Conservation (phyloP, 345 rosid species). For the Sisymbrium altissimum region DNA sequence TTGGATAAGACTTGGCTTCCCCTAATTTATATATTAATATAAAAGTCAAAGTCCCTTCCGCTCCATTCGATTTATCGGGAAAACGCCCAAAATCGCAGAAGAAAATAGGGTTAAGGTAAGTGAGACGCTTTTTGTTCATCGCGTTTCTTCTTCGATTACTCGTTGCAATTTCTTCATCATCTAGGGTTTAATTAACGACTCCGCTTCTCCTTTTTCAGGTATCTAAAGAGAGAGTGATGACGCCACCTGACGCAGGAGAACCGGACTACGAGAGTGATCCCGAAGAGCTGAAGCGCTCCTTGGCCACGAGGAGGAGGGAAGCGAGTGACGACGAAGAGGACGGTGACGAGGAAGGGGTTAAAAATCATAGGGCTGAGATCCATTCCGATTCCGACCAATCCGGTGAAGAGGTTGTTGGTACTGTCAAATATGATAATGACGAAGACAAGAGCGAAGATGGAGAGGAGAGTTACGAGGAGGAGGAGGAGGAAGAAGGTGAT, state of each 20-base stretch:
- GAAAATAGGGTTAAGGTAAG: slow-evolving; percentile 16
- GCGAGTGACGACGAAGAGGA: slow-evolving; percentile 84
- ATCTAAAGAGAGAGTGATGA: slow-evolving; percentile 29
- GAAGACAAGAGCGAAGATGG: slow-evolving; percentile 33
- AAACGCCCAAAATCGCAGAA: slow-evolving; percentile 4
- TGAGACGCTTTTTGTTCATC: neutral
- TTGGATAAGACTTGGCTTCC: neutral
- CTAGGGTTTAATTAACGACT: neutral
- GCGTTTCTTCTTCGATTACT: neutral
- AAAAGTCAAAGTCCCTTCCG: neutral
- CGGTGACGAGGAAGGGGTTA: neutral
- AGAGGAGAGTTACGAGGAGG: slow-evolving; percentile 39
- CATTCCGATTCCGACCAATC: slow-evolving; percentile 75
- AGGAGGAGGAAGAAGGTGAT: slow-evolving; percentile 34
- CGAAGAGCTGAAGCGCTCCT: slow-evolving; percentile 69
- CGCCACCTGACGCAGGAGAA: slow-evolving; percentile 48
- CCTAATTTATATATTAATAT: neutral
- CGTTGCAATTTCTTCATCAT: neutral
- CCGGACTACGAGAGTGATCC: slow-evolving; percentile 91
- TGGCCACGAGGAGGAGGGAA: slow-evolving; percentile 68
- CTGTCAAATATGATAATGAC: slow-evolving; percentile 56
- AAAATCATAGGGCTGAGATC: slow-evolving; percentile 41
- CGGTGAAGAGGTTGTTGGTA: slow-evolving; percentile 55
- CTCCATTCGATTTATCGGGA: slow-evolving; percentile 1
- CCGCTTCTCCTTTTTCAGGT: neutral